These are phyloP conservation scores for Cordia subcordata DNA, from an alignment of 257 asterid genomes.

Conservation along the genomic window DNA sequence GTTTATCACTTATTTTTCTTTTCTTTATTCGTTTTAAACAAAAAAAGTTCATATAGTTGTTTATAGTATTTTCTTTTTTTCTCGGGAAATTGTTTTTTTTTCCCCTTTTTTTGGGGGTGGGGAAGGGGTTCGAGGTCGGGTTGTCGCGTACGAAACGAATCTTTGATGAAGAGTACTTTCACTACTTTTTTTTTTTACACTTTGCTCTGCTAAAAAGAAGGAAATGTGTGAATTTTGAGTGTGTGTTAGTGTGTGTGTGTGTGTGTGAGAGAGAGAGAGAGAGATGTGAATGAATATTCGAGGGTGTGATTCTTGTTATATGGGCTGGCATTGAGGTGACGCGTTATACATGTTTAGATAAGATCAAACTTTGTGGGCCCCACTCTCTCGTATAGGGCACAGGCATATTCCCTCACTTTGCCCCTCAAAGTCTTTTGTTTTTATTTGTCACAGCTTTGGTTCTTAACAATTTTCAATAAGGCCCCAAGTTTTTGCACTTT, in stretches of 20 bases:
- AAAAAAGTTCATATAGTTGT: too few species aligned
- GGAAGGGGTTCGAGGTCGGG: conserved; percentile 44
- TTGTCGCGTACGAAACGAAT: conserved; percentile 49
- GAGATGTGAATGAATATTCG: conserved; percentile 35
- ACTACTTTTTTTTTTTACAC: background rate
- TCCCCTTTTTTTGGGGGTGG: conserved; percentile 5
- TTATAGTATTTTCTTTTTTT: background rate
- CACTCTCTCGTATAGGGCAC: background rate
- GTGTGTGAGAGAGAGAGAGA: conserved; percentile 14
- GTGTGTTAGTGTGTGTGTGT: conserved; percentile 3
- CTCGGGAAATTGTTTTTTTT: too few species aligned
- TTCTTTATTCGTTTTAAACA: too few species aligned
- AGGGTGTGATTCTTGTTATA: conserved; percentile 23
- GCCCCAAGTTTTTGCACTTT: background rate
- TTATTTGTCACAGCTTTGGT: background rate
- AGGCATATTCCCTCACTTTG: background rate
- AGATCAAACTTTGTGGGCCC: background rate
- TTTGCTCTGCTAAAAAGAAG: too few species aligned
- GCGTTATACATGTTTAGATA: background rate
- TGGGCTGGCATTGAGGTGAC: conserved; percentile 9
- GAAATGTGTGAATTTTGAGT: background rate
- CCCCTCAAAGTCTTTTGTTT: background rate
- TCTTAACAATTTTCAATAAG: background rate
- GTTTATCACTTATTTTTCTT: background rate
- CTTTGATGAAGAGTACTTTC: conserved; percentile 13